Conservation (phyloP, 495 filamentous ascomycete genomes). For the Podospora australis region DNA sequence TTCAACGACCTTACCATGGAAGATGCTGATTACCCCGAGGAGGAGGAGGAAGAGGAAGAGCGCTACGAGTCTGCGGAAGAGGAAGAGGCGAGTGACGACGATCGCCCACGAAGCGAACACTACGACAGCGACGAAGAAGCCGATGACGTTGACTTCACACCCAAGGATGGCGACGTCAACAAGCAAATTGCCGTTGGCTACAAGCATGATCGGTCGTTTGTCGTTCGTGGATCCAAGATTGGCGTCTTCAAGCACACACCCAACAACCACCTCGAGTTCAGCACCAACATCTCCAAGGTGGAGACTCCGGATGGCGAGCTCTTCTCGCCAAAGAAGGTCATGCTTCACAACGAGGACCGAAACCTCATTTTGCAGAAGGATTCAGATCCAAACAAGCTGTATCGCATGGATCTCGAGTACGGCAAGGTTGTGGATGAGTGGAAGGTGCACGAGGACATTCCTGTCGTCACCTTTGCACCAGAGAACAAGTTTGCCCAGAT, state of each 20-base stretch:
- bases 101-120: conserved; percentile 50
- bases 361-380: conserved; percentile 89
- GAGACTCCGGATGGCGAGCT: conserved; percentile 79
- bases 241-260: conserved; percentile 96
- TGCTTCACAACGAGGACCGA: conserved; percentile 89
- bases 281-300: conserved; percentile 95
- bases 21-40: conserved; percentile 56
- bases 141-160: conserved; percentile 68
- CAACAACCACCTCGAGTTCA: conserved; percentile 90
- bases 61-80: conserved; percentile 58
- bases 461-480: conserved; percentile 81
- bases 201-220: conserved; percentile 95
- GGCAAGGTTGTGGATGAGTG: conserved; percentile 99
- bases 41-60: conserved; percentile 62
- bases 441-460: conserved; percentile 98
- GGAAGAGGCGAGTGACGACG: conserved; percentile 57
- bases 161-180: conserved; percentile 80
- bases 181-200: conserved; percentile 96
- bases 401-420: conserved; percentile 95
- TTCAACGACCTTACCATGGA: conserved; percentile 95
- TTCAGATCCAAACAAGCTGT: conserved; percentile 83
- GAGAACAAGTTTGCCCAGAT: conserved; percentile 98
- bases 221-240: conserved; percentile 94
- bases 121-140: conserved; percentile 91
- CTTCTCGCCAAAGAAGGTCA: conserved; percentile 95